Conservation (phyloP, 805 yeast genomes). For the Vanderwaltozyma verrucispora region DNA sequence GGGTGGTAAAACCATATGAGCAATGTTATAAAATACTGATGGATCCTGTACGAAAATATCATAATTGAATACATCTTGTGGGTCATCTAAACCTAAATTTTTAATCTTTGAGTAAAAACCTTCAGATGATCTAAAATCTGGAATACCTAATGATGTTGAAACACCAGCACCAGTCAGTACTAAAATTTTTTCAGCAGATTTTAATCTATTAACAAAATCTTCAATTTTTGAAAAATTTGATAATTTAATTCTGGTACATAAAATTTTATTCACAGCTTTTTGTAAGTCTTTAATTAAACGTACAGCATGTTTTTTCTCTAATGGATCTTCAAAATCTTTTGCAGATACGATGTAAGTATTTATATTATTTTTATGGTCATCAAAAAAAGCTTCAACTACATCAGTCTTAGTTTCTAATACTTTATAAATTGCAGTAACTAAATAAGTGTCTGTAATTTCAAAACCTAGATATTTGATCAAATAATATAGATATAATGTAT, state of each 20-base stretch:
- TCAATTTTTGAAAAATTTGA: slow-evolving; percentile 46
- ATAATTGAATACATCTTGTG: slow-evolving; percentile 82
- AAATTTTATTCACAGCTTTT: slow-evolving; percentile 54
- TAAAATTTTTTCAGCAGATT: slow-evolving; percentile 48
- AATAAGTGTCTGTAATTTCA: slow-evolving; percentile 25
- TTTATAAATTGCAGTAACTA: slow-evolving; percentile 25
- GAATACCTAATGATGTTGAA: slow-evolving; percentile 81
- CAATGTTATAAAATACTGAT: slow-evolving; percentile 67
- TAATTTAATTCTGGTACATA: slow-evolving; percentile 44
- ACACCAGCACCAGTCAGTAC: slow-evolving; percentile 92
- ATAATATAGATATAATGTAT: slow-evolving; percentile 44
- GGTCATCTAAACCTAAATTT: slow-evolving; percentile 64
- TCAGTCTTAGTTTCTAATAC: slow-evolving; percentile 17
- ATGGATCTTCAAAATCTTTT: slow-evolving; percentile 17
- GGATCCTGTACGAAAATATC: slow-evolving; percentile 65
- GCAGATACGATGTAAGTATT: neutral
- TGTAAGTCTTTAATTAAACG: slow-evolving; percentile 43
- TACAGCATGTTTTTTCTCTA: slow-evolving; percentile 36
- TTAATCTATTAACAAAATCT: slow-evolving; percentile 44
- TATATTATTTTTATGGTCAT: slow-evolving; percentile 1
- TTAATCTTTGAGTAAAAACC: slow-evolving; percentile 69
- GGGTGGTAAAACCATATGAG: slow-evolving; percentile 75
- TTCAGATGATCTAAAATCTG: slow-evolving; percentile 79
- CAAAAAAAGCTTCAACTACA: slow-evolving; percentile 7
- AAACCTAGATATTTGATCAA: slow-evolving; percentile 60